phyloP scores from a whole-genome alignment of 2,329 filamentous ascomycete genomes.

The Phaeosphaeria sp. region DNA sequence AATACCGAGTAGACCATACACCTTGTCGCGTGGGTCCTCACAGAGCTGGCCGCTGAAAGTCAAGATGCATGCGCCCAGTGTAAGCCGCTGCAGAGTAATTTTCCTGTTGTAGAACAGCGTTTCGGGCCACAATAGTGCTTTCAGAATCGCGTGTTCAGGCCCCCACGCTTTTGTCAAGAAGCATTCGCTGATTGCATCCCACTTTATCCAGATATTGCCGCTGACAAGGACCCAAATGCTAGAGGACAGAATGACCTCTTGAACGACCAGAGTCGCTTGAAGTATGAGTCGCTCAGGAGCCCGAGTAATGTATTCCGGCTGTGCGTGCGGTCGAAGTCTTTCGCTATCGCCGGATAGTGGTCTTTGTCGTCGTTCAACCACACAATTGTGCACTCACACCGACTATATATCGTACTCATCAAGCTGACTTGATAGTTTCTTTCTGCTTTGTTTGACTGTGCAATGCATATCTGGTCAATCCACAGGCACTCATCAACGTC shows the following conservation, averaged over 20 bases:
- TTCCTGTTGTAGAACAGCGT: too few relatives aligned
- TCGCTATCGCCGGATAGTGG: neutral
- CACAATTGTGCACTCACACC: neutral
- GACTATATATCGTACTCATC: neutral
- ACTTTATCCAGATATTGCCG: neutral
- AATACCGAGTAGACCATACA: too few relatives aligned
- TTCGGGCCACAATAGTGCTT: too few relatives aligned
- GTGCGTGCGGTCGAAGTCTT: neutral
- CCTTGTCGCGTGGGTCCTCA: too few relatives aligned
- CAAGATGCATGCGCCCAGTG: too few relatives aligned
- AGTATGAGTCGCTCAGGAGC: neutral
- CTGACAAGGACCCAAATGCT: neutral
- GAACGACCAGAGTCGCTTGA: neutral
- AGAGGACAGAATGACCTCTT: neutral
- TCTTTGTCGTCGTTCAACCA: neutral
- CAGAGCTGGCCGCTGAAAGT: too few relatives aligned
- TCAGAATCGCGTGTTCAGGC: too few relatives aligned
- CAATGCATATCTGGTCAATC: neutral
- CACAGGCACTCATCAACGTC: neutral
- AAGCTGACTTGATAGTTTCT: neutral
- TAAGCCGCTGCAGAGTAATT: too few relatives aligned
- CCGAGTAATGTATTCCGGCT: neutral
- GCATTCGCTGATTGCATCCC: neutral
- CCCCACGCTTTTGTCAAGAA: neutral
- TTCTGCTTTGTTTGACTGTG: neutral